These are phyloP conservation scores for Rhizopogon vesiculosus DNA, from an alignment of 768 basidiomycete genomes.

Conservation along the genomic window DNA sequence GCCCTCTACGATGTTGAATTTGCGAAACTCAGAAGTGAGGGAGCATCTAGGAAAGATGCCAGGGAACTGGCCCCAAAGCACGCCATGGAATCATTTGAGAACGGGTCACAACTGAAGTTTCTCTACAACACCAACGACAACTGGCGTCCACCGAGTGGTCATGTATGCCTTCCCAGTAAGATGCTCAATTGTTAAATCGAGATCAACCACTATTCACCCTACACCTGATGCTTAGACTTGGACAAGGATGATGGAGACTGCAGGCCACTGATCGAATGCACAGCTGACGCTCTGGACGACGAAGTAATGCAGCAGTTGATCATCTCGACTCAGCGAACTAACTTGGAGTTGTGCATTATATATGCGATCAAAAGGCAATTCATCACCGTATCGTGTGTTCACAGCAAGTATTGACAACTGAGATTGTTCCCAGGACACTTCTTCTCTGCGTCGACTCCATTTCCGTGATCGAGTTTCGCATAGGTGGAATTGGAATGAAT, in stretches of 20 bases:
- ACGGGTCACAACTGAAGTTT: background rate
- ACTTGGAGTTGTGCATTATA: slow-evolving; percentile 11
- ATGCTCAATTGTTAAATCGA: too few species aligned
- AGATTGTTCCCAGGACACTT: too few species aligned
- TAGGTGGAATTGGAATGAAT: too few species aligned
- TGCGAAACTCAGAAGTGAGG: slow-evolving; percentile 7
- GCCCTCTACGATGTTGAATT: slow-evolving; percentile 19
- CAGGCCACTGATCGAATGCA: slow-evolving; percentile 12
- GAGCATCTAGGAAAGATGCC: slow-evolving; percentile 7
- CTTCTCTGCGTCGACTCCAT: too few species aligned
- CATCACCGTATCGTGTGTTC: background rate
- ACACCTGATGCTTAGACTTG: slow-evolving; percentile 10
- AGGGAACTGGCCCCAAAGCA: slow-evolving; percentile 7
- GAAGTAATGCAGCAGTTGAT: slow-evolving; percentile 14
- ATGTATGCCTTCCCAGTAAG: slow-evolving; percentile 1
- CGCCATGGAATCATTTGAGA: slow-evolving; percentile 6
- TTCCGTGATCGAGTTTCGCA: too few species aligned
- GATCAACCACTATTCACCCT: background rate
- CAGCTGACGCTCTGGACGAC: slow-evolving; percentile 13
- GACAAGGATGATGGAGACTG: slow-evolving; percentile 8
- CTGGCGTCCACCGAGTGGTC: background rate
- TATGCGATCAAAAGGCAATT: background rate
- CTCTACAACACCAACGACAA: background rate
- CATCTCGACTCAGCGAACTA: slow-evolving; percentile 20
- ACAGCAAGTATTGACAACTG: too few species aligned